Evolutionary conservation across 2,329 filamentous ascomycete genomes (phyloP), one percentile per base, ranked within the genome.

Genomic region (Ophiostoma fasciatum): DNA sequence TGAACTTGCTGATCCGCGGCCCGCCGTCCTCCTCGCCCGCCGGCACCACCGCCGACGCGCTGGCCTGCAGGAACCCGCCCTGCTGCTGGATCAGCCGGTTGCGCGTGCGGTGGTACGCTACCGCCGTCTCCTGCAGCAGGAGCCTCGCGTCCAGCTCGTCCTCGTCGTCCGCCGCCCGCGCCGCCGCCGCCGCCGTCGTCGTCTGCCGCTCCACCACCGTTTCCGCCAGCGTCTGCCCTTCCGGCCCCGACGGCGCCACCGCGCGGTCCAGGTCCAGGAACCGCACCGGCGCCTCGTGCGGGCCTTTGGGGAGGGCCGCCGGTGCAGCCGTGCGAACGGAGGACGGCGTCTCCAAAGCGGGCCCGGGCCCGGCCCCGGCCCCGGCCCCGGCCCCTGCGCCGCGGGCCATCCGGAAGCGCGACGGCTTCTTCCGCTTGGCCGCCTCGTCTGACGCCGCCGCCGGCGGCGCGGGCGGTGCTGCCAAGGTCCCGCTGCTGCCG

Each of bases 81-180:
- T 90, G 74, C 47, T 76, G 71, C 46, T 84, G 74, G 36, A 94
- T 85, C 57, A 92, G 77, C 49, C 71, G 73, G 52, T 87, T 93
- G 15, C 88, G 78, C 54, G 82, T 66, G 30, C 73, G 75, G 53
- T 93, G 80, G 55, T 93, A 93, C 51, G 92, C 82, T 26, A 74
- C 71, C 7, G 82, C 78, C 12, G 93, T 75, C 53, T 93, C 80
- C 43, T 82, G 75, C 36, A 80, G 70, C 34, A 88, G 63, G 21
- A 87, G 61, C 15, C 74, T 65, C 5, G 80, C 72, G 46, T 94
- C 80, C 27, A 88, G 63, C 45, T 82, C 77, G 46, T 94, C 80
- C 27, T 88, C 63, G 45, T 82, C 77, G 45, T 81, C 71, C 0
- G 73, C 71, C 41, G 58, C 55, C 28, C 42, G 49, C 7, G 52